Evolutionary conservation across 225 moss, liverwort and hornwort species (phyloP), one percentile per base, ranked within the genome.

Genomic region (Sphagnum contortum): DNA sequence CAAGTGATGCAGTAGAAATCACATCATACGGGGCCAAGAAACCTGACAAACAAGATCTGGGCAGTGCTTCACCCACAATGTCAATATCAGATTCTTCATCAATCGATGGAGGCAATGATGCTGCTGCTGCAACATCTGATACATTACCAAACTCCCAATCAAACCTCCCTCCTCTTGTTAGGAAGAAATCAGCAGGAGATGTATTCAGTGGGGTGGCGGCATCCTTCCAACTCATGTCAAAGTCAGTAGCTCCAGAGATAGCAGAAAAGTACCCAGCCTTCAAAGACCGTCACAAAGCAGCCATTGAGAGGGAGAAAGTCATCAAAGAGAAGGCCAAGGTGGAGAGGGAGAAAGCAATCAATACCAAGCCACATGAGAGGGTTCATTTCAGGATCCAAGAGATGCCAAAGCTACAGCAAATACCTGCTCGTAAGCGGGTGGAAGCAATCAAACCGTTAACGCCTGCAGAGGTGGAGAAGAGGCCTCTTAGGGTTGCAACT

Each of bases 261-360:
- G 83, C 85, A 65, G 75, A 78, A 12, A 88, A 86, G 59, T 93
- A 93, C 62, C 90, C 93, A 12, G 86, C 90, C 4, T 93, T 93
- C 73, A 93, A 93, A 69, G 92, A 93, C 57, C 75, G 92, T 63
- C 92, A 93, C 64, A 90, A 86, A 63, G 87, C 88, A 48, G 92
- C 90, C n/a, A 69, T 86, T 49, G 76, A 82, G 62, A 82, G 92
- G 63, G 92, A 90, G 66, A 79, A 84, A 68, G 72, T 70, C 12
- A 75, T 90, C 49, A 93, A 88, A 67, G 89, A 84, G 68, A 88
- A 81, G 64, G 89, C 83, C 52, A 9, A 52, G 29, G 29, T 29
- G 29, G 29, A 29, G 29, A 29, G 29, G 29, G 29, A 29, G 29
- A 29, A 29, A 29, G 29, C 29, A 29, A 29, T 29, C 29, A 29